Evolutionary conservation across 2,329 filamentous ascomycete species (phyloP).

Genomic region (Neonectria hederae): DNA sequence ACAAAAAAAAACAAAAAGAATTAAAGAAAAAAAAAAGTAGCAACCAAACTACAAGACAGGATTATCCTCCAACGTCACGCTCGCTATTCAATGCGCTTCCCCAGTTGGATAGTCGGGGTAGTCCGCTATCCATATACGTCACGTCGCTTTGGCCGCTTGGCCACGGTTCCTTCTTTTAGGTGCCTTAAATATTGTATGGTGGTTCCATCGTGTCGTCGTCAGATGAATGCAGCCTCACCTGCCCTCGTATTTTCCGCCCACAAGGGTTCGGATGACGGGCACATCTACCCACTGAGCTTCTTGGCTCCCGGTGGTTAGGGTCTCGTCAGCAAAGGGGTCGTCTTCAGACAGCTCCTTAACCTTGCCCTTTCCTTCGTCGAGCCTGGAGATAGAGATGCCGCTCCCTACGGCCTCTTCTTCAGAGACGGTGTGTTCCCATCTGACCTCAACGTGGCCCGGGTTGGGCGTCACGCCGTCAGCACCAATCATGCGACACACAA

Average conservation of each 20-base stretch:
- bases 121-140: conserved; percentile 48
- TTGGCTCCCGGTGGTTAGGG: conserved; percentile 42
- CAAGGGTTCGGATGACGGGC: conserved; percentile 71
- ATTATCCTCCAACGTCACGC: conserved; percentile 39
- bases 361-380: conserved; percentile 62
- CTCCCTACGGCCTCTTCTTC: conserved; percentile 60
- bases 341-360: conserved; percentile 60
- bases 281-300: conserved; percentile 70
- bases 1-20: conserved; percentile 22
- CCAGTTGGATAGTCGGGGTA: conserved; percentile 44
- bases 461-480: conserved; percentile 76
- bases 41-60: conserved; percentile 25
- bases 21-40: conserved; percentile 17
- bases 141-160: conserved; percentile 24
- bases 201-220: conserved; percentile 19
- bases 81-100: conserved; percentile 44
- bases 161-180: conserved; percentile 11
- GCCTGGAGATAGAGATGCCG: conserved; percentile 71
- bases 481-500: conserved; percentile 81
- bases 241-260: conserved; percentile 80
- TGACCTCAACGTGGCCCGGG: conserved; percentile 81
- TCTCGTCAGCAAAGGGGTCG: conserved; percentile 75
- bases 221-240: conserved; percentile 28
- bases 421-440: conserved; percentile 71
- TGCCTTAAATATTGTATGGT: conserved; percentile 2